Base-by-base conservation (phyloP, 805 yeast species). In the Nakazawaea molendinolei region DNA sequence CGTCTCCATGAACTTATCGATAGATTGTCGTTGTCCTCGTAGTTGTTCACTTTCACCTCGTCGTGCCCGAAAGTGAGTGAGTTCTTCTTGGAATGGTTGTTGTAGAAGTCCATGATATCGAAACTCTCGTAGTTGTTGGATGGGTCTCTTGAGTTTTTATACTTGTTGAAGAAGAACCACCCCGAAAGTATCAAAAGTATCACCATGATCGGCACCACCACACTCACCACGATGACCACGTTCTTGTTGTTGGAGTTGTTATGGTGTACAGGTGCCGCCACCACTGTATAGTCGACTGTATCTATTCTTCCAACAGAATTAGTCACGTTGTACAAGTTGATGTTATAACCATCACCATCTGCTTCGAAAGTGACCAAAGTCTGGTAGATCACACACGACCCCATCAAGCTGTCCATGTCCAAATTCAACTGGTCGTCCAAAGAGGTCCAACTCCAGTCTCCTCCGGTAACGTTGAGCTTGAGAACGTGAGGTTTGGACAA, bases 1-100 rank as follows among this genome's bases (percentile, higher is more conserved):
- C 63, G 57, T 28, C 65, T 63, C 78, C 78, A 73, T 16, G 75
- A 69, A 40, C 65, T 67, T 17, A 74, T 65, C 4, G 77, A 71
- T 8, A 66, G 53, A 19, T 58, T 68, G 34, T 70, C 79, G 22
- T 51, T 56, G 37, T 58, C 60, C 21, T 52, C 60, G 35, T 44
- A 57, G 37, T 56, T 44, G 29, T 56, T 56, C 17, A 55, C 45
- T 36, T 46, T 38, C 16, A 51, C 51, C 24, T 53, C 50, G 12
- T 32, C 28, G n/a, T 50, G 51, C 16, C 45, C 31, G 9, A 22
- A 46, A 23, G 28, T 14, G 3, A 33, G 23, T 3, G 36, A 30
- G 29, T 31, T 36, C 35, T 41, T 32, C 33, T 39, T 33, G 24
- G 42, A 45, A 5, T 35, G 31, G 21, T 43, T 37, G 28, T 45